Base-by-base conservation (phyloP, 2,329 filamentous ascomycete genomes). In the Beauveria bassiana region DNA sequence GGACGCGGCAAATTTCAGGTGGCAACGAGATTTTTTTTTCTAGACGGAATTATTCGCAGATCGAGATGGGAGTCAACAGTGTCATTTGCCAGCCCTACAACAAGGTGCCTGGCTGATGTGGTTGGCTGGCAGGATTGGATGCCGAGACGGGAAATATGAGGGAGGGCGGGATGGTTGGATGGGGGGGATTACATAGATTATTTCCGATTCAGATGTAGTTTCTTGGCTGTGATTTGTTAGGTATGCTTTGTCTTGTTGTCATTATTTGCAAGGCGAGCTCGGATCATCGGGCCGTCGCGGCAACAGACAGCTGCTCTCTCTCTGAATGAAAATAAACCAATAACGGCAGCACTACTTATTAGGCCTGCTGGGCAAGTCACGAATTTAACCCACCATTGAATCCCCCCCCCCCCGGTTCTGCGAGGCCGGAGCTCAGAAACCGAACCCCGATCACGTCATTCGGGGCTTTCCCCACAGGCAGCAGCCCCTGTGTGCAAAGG, bases 391-490 rank as follows among this genome's bases (percentile, higher is more conserved):
- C 31, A 3, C 31, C 31, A 34, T 34, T 14, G 31, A 34, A 2
- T 24, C 1, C 8, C 28, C 7, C 7, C 26, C 26, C 28, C 10
- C 31, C 12, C 31, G 31, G 14, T 53, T 52, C n/a, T 52, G 58
- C 50, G 58, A 53, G 50, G 49, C 58, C 58, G 58, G 58, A 54
- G 50, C 58, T 47, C 58, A 54, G 50, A 60, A 53, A 46, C 58
- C 58, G 58, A 53, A 46, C 26, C 8, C 58, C 58, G 58, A 60
- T 60, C 58, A 60, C 58, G 58, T 60, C 58, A 60, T 60, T 43
- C 43, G 20, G 47, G 20, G 47, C 5, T 42, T 38, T 22, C 47
- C 47, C 57, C 57, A 59, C 55, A 50, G 28, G n/a, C n/a, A n/a
- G 34, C 16, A 24, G 55, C 20, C 31, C 31, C 31, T 4, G 42